Percentiles rank a stretch among this genome's conserved stretches.
phyloP scores from a whole-genome alignment of 2,329 filamentous ascomycete genomes.

The Myriosclerotinia scirpicola region DNA sequence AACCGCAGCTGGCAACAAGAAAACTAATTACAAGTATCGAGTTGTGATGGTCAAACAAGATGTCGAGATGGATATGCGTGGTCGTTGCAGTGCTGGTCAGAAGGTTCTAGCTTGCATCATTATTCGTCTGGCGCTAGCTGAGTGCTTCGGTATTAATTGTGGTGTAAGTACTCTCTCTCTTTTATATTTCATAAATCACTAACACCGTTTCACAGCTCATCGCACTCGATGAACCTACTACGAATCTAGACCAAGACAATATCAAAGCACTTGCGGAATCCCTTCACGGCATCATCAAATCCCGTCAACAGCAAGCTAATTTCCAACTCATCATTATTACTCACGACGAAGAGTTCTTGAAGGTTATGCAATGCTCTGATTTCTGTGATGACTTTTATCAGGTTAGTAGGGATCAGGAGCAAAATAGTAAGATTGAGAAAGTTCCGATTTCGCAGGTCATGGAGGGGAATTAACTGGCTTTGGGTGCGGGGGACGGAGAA shows the following conservation, averaged over 20 bases:
- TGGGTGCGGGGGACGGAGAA: not conserved
- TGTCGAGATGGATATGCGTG: constrained; percentile 99
- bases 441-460: constrained; percentile 15
- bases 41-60: constrained; percentile 98
- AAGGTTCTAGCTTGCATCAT: constrained; percentile 97
- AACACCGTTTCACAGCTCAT: constrained; percentile 60
- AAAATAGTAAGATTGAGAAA: constrained; percentile 81
- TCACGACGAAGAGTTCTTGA: constrained; percentile 94
- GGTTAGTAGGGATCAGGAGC: constrained; percentile 76
- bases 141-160: constrained; percentile 95
- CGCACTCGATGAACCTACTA: constrained; percentile 95
- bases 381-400: constrained; percentile 92
- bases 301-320: constrained; percentile 81
- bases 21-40: constrained; percentile 92
- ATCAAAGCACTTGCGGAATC: constrained; percentile 85
- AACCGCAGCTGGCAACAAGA: constrained; percentile 46
- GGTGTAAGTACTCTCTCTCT: constrained; percentile 50
- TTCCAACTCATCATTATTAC: constrained; percentile 99
- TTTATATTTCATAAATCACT: constrained; percentile 15
- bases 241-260: constrained; percentile 93
- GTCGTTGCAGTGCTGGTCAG: constrained; percentile 92
- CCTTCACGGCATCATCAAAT: constrained; percentile 81
- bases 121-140: constrained; percentile 91
- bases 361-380: constrained; percentile 89
- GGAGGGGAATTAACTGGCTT: constrained; percentile 1